A percentile compares a stretch with the other conserved stretches of the same genome.
Evolutionary conservation across 2,329 filamentous ascomycete species (phyloP).

Genomic region (Trichoderma koningiopsis): DNA sequence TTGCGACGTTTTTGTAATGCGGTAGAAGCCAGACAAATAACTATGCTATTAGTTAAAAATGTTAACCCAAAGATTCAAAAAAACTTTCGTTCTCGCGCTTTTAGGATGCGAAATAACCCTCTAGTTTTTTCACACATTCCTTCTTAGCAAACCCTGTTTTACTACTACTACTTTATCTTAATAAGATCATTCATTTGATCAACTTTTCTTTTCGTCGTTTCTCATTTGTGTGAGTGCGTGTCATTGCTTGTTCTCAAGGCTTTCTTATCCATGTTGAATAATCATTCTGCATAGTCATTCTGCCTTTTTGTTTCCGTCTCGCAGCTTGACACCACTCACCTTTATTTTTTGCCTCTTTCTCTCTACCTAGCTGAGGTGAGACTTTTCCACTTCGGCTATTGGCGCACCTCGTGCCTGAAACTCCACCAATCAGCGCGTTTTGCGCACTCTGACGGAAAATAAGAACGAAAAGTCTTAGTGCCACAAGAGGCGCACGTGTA

Average conservation of each 20-base stretch:
- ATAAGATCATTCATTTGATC: slow-evolving; percentile 19
- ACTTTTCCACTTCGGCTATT: background rate
- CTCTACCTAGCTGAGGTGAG: slow-evolving; percentile 7
- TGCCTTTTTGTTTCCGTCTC: background rate
- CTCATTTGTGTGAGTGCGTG: background rate
- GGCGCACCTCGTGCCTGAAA: background rate
- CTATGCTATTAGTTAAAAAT: slow-evolving; percentile 15
- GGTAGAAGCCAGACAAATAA: slow-evolving; percentile 18
- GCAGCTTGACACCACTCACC: background rate
- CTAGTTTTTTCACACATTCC: background rate
- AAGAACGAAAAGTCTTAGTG: background rate
- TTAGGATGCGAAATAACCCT: slow-evolving; percentile 7
- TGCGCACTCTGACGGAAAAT: background rate
- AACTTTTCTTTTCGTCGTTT: background rate
- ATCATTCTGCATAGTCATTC: background rate
- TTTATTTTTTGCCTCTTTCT: background rate
- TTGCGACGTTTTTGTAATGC: slow-evolving; percentile 22
- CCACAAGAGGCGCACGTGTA: background rate
- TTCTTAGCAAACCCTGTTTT: slow-evolving; percentile 13
- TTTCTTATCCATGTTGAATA: background rate
- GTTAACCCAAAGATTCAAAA: slow-evolving; percentile 11
- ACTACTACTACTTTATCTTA: slow-evolving; percentile 11
- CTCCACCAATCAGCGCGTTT: slow-evolving; percentile 4
- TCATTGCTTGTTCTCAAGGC: background rate
- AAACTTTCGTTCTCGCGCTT: slow-evolving; percentile 1